These are phyloP conservation scores for Phylloporus rhodoxanthus DNA, from an alignment of 768 basidiomycete species.

Conservation along the genomic window DNA sequence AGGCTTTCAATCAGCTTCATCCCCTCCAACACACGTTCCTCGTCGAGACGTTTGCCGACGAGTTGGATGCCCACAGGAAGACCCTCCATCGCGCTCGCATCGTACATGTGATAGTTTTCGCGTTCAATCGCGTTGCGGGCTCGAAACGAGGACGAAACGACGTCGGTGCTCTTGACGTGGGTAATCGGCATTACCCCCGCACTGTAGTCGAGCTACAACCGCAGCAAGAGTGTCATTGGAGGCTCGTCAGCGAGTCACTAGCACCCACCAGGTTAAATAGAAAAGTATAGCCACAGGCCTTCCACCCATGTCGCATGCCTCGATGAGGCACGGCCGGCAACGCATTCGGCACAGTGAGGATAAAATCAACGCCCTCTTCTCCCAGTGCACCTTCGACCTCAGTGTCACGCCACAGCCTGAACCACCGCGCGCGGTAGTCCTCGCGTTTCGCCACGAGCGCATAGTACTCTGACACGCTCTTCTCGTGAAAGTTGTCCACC, in stretches of 20 bases:
- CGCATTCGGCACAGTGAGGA: slow-evolving; percentile 57
- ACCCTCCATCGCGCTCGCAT: slow-evolving; percentile 38
- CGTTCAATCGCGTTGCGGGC: slow-evolving; percentile 35
- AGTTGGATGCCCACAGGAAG: slow-evolving; percentile 43
- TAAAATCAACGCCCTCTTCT: slow-evolving; percentile 52
- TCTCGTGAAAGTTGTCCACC: slow-evolving; percentile 43
- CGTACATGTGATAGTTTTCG: slow-evolving; percentile 38
- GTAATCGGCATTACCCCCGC: slow-evolving; percentile 44
- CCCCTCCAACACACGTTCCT: slow-evolving; percentile 44
- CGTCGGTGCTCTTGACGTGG: slow-evolving; percentile 34
- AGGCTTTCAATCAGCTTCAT: slow-evolving; percentile 38
- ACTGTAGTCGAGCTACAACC: slow-evolving; percentile 37
- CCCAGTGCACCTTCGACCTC: slow-evolving; percentile 20
- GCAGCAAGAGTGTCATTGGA: neutral
- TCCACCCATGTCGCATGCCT: slow-evolving; percentile 47
- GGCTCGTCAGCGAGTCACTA: slow-evolving; percentile 9
- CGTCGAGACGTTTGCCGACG: slow-evolving; percentile 38
- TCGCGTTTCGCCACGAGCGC: slow-evolving; percentile 42
- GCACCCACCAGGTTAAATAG: slow-evolving; percentile 38
- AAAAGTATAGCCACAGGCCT: slow-evolving; percentile 59
- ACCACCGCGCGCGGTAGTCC: slow-evolving; percentile 38
- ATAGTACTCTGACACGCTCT: slow-evolving; percentile 47
- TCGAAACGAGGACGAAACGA: slow-evolving; percentile 19
- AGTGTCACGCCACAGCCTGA: slow-evolving; percentile 28
- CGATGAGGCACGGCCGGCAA: slow-evolving; percentile 54